Conservation (phyloP, 352 stramenopile genomes). For the Phytophthora citrophthora region DNA sequence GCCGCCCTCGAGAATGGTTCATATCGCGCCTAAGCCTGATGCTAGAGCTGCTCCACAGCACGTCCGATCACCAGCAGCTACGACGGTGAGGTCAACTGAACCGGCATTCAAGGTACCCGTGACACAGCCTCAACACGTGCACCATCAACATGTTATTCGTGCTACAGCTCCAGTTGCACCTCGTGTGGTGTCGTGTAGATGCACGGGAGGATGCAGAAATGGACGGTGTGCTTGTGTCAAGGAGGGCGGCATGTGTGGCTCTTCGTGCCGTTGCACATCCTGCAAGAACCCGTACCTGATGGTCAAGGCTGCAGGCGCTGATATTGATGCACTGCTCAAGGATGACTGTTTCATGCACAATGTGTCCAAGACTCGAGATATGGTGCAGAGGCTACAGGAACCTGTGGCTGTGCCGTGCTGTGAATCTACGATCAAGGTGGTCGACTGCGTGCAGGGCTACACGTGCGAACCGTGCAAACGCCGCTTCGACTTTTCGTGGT, state of each 20-base stretch:
- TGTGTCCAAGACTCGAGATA: constrained; percentile 85
- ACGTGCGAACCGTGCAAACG: constrained; percentile 55
- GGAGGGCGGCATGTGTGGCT: constrained; percentile 78
- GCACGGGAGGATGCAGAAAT: constrained; percentile 82
- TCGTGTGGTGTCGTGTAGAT: constrained; percentile 76
- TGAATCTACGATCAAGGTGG: constrained; percentile 59
- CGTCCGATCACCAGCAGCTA: constrained; percentile 4
- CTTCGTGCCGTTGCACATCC: constrained; percentile 80
- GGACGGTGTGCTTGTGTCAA: constrained; percentile 86
- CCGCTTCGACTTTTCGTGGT: constrained; percentile 84
- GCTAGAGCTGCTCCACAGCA: constrained; percentile 26
- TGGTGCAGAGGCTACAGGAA: constrained; percentile 79
- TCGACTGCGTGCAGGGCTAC: constrained; percentile 81
- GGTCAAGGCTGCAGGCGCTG: constrained; percentile 75
- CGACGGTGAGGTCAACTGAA: constrained; percentile 13
- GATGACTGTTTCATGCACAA: constrained; percentile 91
- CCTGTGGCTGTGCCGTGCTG: constrained; percentile 72
- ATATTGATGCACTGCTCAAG: constrained; percentile 76
- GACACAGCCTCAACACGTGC: constrained; percentile 9
- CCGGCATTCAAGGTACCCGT: constrained; percentile 19
- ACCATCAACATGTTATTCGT: constrained; percentile 17
- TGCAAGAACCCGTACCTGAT: constrained; percentile 90
- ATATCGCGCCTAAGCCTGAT: constrained; percentile 80
- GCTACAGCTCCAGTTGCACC: constrained; percentile 27
- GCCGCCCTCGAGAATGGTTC: constrained; percentile 63